phyloP scores from a whole-genome alignment of 352 stramenopile genomes.

The Globisporangium nagaii region DNA sequence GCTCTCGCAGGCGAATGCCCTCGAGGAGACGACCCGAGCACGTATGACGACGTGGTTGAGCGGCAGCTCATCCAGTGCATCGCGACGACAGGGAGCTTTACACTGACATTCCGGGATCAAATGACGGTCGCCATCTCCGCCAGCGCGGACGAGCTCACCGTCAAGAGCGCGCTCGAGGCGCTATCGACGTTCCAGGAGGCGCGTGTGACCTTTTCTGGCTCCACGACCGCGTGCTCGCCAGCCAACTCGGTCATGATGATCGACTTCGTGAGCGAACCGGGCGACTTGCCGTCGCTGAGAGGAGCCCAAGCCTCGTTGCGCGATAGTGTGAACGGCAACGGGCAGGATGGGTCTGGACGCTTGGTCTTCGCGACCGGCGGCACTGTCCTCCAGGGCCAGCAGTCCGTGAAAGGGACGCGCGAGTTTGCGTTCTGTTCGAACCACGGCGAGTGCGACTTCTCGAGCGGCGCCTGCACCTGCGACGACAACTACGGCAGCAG shows the following conservation, averaged over 20 bases:
- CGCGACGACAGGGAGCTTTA: constrained; percentile 53
- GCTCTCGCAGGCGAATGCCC: constrained; percentile 73
- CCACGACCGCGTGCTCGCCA: constrained; percentile 32
- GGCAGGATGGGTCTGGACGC: constrained; percentile 42
- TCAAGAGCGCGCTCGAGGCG: constrained; percentile 47
- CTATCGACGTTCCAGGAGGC: constrained; percentile 41
- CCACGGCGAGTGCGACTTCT: constrained; percentile 64
- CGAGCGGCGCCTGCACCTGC: constrained; percentile 53
- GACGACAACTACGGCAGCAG: constrained; percentile 63
- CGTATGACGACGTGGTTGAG: constrained; percentile 49
- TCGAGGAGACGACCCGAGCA: constrained; percentile 65
- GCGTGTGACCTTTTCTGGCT: constrained; percentile 27
- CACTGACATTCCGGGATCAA: constrained; percentile 58
- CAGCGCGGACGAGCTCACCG: constrained; percentile 19
- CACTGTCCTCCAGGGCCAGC: constrained; percentile 20
- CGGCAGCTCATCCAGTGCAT: constrained; percentile 57
- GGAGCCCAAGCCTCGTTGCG: constrained; percentile 30
- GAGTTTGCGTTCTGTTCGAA: constrained; percentile 76
- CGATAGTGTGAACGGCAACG: constrained; percentile 47
- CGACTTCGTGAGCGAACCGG: constrained; percentile 56
- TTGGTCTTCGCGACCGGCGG: constrained; percentile 37
- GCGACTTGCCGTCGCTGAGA: constrained; percentile 43
- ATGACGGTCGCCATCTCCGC: constrained; percentile 37
- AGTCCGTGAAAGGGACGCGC: constrained; percentile 57
- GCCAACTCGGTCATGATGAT: constrained; percentile 42